Evolutionary conservation across 306 rosid species (phyloP).

Genomic region (Vigna unguiculata): DNA sequence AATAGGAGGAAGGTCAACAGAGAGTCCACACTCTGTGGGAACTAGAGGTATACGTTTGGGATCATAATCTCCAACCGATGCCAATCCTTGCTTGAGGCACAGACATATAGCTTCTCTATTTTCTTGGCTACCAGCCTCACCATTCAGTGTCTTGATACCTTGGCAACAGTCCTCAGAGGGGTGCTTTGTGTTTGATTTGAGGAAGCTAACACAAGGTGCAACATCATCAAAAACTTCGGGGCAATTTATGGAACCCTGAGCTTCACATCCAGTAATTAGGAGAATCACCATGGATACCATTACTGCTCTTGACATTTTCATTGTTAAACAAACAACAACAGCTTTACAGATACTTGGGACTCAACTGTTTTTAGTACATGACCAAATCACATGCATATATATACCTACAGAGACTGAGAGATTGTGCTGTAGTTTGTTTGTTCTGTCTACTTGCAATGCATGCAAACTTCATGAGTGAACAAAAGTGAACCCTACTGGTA

Average conservation of each 20-base stretch:
- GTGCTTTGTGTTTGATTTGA: background rate
- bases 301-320: conserved; percentile 32
- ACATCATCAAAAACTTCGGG: background rate
- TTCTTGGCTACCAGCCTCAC: background rate
- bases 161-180: conserved; percentile 39
- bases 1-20: conserved; percentile 40
- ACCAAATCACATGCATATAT: background rate
- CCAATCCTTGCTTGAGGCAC: conserved; percentile 40
- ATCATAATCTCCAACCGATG: background rate
- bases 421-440: conserved; percentile 17
- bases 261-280: conserved; percentile 19
- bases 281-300: conserved; percentile 19
- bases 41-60: conserved; percentile 28
- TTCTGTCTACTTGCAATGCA: conserved; percentile 18
- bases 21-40: conserved; percentile 26
- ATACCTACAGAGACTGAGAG: background rate
- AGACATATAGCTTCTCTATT: conserved; percentile 11
- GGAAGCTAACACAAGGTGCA: conserved; percentile 23
- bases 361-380: background rate
- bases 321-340: background rate
- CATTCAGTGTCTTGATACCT: conserved; percentile 27
- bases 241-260: conserved; percentile 12
- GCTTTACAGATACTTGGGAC: background rate
- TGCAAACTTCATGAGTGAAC: conserved; percentile 36
- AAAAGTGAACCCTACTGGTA: background rate